Evolutionary conservation across 2,329 filamentous ascomycete genomes (phyloP), one percentile per base, ranked within the genome.

Genomic region (Leptographium flavum): DNA sequence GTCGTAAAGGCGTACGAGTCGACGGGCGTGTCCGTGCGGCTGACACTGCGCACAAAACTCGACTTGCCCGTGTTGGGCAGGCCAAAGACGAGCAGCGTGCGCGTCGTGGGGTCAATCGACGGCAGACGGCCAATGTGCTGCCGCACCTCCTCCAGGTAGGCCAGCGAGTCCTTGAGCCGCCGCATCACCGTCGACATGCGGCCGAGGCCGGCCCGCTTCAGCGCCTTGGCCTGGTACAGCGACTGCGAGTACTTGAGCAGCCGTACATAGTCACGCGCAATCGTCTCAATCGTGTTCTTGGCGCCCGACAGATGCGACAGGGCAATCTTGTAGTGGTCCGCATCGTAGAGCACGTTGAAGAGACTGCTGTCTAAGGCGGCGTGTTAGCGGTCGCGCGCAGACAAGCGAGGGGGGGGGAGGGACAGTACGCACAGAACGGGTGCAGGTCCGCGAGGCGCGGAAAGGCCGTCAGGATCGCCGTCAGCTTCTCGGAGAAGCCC

Each of bases 1-100:
- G 92, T 98, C 31, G 92, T 57, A 45, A 98, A 98, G 45, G 92
- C 93, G 62, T 96, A 98, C 19, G 92, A 90, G 68, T 96, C 88
- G 30, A 95, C 85, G 59, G 95, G 90, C 46, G 95, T 90, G 68
- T 98, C 92, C 52, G 92, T 92, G 55, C 88, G 77, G 42, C 87
- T 94, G 57, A 96, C 82, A 60, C 82, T 92, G 66, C 82, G 83
- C 60, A 98, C 67, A 71, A 98, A 98, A 55, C 86, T 94, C 46
- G 86, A 94, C 71, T 98, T 98, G 65, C 92, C 88, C 51, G 94
- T 87, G 58, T 98, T 98, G 55, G 92, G 92, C 63, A 96, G 96
- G 45, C 92, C 92, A 64, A 90, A 94, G 55, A 98, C 95, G 53
- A 98, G 74, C 38, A 98, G 78, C 1, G 92, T 98, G 56, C 92